Evolutionary conservation across 768 basidiomycete species (phyloP), one percentile per base, ranked within the genome.

Genomic region (Auricularia sp.): DNA sequence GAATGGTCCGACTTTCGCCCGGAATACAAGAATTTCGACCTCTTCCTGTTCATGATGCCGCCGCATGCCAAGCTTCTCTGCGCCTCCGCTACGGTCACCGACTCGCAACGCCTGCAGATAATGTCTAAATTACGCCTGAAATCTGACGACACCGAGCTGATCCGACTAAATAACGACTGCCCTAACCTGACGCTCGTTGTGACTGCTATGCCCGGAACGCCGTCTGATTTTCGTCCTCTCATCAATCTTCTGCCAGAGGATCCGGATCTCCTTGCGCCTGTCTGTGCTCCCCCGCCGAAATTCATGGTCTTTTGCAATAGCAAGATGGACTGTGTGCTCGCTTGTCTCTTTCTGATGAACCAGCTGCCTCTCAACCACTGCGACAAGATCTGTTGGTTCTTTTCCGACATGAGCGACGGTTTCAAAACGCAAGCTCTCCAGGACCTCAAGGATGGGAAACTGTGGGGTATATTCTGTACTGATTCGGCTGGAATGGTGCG

Each of bases 401-500:
- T 76, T 61, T 66, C 75, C 0, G 66, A 63, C 8, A 75, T 76
- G 71, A 69, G 71, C 5, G 39, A 61, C 2, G 42, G 67, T 36
- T 74, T 62, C 59, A 63, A 69, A 6, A 13, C 66, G 0, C 14
- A 51, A 16, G 18, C 5, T 6, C 47, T 51, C 2, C 61, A 68
- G 21, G 61, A 61, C 2, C 63, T 75, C 13, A 47, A 65, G 36
- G 44, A 33, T 13, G 68, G 68, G 2, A 64, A 70, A 4, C 62
- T 65, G 11, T 76, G 67, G 67, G 77, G 75, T 6, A 56, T 75
- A 10, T 73, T 62, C 51, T 69, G 54, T 3, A 77, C 72, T 0
- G 75, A 75, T 47, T 69, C 74, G 21, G 77, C 76, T 65, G 75
- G 77, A 36, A 75, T 78, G 76, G 74, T 77, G 64, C 62, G 72